Evolutionary conservation across 257 asterid species (phyloP).

Genomic region (Salvia miltiorrhiza): DNA sequence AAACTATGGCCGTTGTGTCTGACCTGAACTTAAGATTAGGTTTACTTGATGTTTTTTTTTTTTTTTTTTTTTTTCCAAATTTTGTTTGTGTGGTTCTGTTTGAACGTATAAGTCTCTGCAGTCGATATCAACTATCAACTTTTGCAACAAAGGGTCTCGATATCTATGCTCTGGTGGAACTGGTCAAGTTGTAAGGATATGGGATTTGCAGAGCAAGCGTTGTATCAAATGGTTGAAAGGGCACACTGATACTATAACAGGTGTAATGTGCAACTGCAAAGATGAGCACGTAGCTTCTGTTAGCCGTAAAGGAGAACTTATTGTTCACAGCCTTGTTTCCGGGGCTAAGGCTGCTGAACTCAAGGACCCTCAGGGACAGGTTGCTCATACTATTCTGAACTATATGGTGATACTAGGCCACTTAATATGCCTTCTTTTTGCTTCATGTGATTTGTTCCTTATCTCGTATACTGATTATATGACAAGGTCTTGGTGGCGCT

Average conservation of each 20-base stretch:
- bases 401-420: slow-evolving; percentile 12
- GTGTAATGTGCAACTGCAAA: slow-evolving; percentile 89
- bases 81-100: slow-evolving; percentile 6
- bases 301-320: slow-evolving; percentile 83
- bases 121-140: slow-evolving; percentile 71
- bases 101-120: slow-evolving; percentile 44
- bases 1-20: neutral
- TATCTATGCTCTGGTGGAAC: slow-evolving; percentile 93
- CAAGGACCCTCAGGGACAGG: slow-evolving; percentile 93
- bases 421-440: slow-evolving; percentile 23
- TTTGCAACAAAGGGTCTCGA: slow-evolving; percentile 90
- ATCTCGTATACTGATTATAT: slow-evolving; percentile 27
- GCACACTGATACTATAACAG: slow-evolving; percentile 76
- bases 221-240: slow-evolving; percentile 97
- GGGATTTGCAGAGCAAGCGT: slow-evolving; percentile 94
- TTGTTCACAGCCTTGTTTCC: slow-evolving; percentile 89
- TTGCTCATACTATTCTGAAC: slow-evolving; percentile 24
- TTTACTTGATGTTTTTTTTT: neutral
- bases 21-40: neutral
- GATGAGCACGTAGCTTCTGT: slow-evolving; percentile 95
- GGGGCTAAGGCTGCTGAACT: slow-evolving; percentile 84
- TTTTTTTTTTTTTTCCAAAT: neutral
- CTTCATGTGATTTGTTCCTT: slow-evolving; percentile 9
- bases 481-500: slow-evolving; percentile 94
- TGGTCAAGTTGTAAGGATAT: slow-evolving; percentile 84